A percentile compares a stretch with the other conserved stretches of the same genome.
Conservation (phyloP, 352 stramenopile species). For the Globisporangium paddicum region DNA sequence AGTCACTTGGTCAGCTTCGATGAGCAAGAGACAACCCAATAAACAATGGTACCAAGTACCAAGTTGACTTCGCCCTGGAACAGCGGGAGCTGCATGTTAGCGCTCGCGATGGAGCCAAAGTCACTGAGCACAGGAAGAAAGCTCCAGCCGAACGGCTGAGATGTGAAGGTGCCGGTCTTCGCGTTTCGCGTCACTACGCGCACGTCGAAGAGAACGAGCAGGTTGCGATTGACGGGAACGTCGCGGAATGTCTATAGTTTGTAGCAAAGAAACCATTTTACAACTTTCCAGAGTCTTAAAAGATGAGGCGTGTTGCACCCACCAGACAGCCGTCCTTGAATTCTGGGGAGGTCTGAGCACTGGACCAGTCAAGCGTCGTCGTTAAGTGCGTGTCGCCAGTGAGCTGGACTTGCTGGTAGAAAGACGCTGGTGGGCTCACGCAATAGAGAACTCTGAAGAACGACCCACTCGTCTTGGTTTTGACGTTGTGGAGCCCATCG, state of each 20-base stretch:
- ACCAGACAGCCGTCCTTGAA: slow-evolving; percentile 63
- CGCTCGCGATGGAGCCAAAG: slow-evolving; percentile 25
- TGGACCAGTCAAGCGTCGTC: slow-evolving; percentile 56
- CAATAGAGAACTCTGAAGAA: slow-evolving; percentile 63
- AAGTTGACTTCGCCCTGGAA: slow-evolving; percentile 59
- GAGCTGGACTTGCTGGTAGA: slow-evolving; percentile 56
- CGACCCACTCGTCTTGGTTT: slow-evolving; percentile 26
- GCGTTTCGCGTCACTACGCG: slow-evolving; percentile 33
- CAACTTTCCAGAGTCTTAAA: background rate
- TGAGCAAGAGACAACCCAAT: background rate
- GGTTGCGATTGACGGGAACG: slow-evolving; percentile 14
- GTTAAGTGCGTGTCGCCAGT: slow-evolving; percentile 56
- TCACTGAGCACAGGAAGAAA: slow-evolving; percentile 52
- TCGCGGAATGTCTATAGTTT: slow-evolving; percentile 40
- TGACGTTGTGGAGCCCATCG: slow-evolving; percentile 64
- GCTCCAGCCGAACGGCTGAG: slow-evolving; percentile 53
- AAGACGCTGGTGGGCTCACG: slow-evolving; percentile 43
- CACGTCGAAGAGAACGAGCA: slow-evolving; percentile 56
- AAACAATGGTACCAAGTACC: slow-evolving; percentile 18
- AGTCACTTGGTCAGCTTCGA: background rate
- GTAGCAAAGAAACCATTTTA: too few relatives aligned
- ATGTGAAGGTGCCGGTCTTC: slow-evolving; percentile 40
- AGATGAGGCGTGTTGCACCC: too few relatives aligned
- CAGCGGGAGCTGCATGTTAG: slow-evolving; percentile 52
- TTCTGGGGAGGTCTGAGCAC: slow-evolving; percentile 41